Base-by-base conservation (phyloP, 2,329 filamentous ascomycete species). In the Fusarium domesticum region DNA sequence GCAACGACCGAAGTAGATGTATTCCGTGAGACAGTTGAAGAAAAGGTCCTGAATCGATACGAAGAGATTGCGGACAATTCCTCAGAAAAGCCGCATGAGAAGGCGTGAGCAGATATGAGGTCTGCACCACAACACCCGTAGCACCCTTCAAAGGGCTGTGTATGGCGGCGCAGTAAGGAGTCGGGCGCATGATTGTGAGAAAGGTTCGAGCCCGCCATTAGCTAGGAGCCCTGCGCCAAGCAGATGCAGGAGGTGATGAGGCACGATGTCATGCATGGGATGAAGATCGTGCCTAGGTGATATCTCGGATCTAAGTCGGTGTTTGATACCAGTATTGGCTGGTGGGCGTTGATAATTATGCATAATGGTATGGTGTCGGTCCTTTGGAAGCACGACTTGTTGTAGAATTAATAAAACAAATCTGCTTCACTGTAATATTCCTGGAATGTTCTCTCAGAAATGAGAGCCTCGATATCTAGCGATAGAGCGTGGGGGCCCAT, bases 1-100 rank as follows among this genome's bases (percentile, higher is more conserved):
- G 77, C 81, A 7, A 62, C 62, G 18, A 80, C 78, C 2, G 59
- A 76, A 47, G 77, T 81, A 7, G 72, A 82, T 45, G 78, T 79
- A 10, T 81, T 81, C 49, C 69, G 70, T 34, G 75, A 77, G 57
- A 63, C 65, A 8, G 65, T 81, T n/a, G 69, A 74, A 41, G 69
- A 66, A 19, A 67, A 69, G 18, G 65, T 77, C 4, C 64, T 81
- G 62, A 63, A 72, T 39, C 69, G 68, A 30, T 80, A 78, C 56
- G 70, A 74, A 49, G 59, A 73, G 41, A 56, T 61, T 30, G 48
- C 53, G 11, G 58, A 63, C 37, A 39, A 41, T 11, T 36, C 47
- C 16, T 48, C 46, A 23, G 49, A 53, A 35, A 51, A 54, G 39
- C 44, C 23, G 7, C 47, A 48, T 11, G 43, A 45, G 30, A 45